Evolutionary conservation across 2,329 filamentous ascomycete genomes (phyloP).

Genomic region (Cladophialophora bantiana): DNA sequence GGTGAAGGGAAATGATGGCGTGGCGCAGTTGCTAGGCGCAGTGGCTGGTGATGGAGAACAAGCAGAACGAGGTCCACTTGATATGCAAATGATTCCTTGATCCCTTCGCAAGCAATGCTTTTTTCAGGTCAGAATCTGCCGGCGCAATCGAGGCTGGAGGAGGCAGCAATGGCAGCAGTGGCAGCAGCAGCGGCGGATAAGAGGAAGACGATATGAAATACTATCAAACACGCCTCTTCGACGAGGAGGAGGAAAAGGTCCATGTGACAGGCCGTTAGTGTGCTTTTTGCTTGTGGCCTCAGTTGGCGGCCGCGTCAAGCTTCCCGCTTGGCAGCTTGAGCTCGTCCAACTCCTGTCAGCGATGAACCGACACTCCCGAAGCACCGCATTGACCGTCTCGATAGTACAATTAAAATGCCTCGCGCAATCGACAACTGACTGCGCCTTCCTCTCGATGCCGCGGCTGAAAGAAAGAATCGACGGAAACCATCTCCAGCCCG

Average conservation of each 20-base stretch:
- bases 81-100: conserved; percentile 4
- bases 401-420: conserved; percentile 9
- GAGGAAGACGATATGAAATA: neutral
- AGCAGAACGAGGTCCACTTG: conserved; percentile 16
- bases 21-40: conserved; percentile 26
- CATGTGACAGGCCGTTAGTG: conserved; percentile 18
- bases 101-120: neutral
- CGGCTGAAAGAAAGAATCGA: neutral
- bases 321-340: conserved; percentile 7
- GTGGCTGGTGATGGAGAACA: conserved; percentile 21
- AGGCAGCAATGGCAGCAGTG: neutral
- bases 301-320: conserved; percentile 9
- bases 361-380: conserved; percentile 13
- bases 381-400: neutral
- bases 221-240: neutral
- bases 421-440: neutral
- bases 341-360: conserved; percentile 13
- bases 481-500: neutral
- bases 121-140: neutral
- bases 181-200: neutral
- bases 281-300: neutral
- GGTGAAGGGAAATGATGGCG: conserved; percentile 16
- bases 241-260: conserved; percentile 10
- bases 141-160: neutral
- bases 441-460: conserved; percentile 1